These are phyloP conservation scores for Myxozyma geophila DNA, from an alignment of 805 yeast genomes.

Conservation along the genomic window DNA sequence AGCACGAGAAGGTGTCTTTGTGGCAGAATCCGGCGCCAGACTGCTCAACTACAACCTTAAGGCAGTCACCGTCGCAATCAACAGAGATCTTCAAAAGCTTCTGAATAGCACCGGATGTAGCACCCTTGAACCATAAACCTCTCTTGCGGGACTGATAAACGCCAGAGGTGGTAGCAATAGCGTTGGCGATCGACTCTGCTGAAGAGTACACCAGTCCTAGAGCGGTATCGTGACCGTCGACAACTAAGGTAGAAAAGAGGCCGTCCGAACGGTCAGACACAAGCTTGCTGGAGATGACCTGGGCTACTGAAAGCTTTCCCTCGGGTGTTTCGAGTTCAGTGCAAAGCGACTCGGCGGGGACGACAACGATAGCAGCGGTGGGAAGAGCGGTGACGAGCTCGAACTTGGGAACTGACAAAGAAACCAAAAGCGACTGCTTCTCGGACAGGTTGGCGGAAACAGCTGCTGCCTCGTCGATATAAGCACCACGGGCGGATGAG, in stretches of 20 bases:
- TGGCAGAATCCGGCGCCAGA: constrained; percentile 92
- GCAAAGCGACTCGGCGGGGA: constrained; percentile 32
- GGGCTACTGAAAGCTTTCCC: constrained; percentile 33
- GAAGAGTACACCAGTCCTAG: constrained; percentile 94
- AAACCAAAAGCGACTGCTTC: constrained; percentile 33
- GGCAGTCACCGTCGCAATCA: constrained; percentile 93
- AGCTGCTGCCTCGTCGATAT: constrained; percentile 20
- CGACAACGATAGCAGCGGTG: constrained; percentile 33
- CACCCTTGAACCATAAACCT: constrained; percentile 96
- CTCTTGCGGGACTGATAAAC: constrained; percentile 89
- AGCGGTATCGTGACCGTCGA: constrained; percentile 67
- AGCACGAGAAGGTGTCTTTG: constrained; percentile 78
- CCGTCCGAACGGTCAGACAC: constrained; percentile 85
- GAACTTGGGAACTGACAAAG: constrained; percentile 25
- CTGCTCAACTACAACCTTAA: constrained; percentile 85
- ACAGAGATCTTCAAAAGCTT: constrained; percentile 63
- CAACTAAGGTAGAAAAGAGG: constrained; percentile 80
- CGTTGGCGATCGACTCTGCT: constrained; percentile 74
- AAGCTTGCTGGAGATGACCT: constrained; percentile 21
- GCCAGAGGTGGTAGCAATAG: constrained; percentile 80
- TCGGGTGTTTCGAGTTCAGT: constrained; percentile 25
- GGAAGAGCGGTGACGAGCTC: constrained; percentile 20
- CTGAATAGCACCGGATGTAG: constrained; percentile 96
- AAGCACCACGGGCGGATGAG: constrained; percentile 35
- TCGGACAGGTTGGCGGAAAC: constrained; percentile 21